A percentile compares a stretch with the other conserved stretches of the same genome.
phyloP scores from a whole-genome alignment of 108 stramenopile species.

The Stephanodiscus triporus region DNA sequence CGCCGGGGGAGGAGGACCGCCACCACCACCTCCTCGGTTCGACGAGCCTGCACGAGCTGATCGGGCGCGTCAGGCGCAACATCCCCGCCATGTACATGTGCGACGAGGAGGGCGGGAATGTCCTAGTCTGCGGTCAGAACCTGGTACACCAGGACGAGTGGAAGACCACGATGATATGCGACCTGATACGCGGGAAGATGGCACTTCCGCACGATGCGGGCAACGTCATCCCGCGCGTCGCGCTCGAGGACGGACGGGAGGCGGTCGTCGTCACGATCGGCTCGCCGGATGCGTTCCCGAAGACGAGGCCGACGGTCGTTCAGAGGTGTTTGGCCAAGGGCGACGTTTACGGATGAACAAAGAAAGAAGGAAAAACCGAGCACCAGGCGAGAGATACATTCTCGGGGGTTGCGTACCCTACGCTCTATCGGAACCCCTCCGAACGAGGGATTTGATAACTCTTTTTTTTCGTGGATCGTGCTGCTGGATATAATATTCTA shows the following conservation, averaged over 20 bases:
- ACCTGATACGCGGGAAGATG: conserved; percentile 19
- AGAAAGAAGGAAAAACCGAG: too few species aligned
- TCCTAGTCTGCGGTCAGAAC: conserved; percentile 25
- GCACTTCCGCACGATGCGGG: too few species aligned
- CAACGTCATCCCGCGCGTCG: conserved; percentile 9
- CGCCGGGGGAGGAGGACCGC: too few species aligned
- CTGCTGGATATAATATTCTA: too few species aligned
- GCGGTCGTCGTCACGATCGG: conserved; percentile 40
- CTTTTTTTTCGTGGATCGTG: too few species aligned
- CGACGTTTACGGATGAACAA: conserved; percentile 36
- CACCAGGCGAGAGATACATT: too few species aligned
- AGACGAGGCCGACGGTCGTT: conserved; percentile 33
- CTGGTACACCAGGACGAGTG: conserved; percentile 20
- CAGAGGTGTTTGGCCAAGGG: conserved; percentile 37
- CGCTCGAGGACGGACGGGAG: conserved; percentile 34
- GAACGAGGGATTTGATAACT: too few species aligned
- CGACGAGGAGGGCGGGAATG: conserved; percentile 36
- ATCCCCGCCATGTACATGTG: conserved; percentile 33
- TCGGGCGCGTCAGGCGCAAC: conserved; percentile 22
- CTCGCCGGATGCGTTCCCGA: conserved; percentile 4
- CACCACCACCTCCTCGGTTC: conserved; percentile 33
- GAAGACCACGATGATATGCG: conserved; percentile 36
- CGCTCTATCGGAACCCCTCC: too few species aligned
- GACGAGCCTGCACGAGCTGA: conserved; percentile 17
- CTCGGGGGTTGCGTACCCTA: too few species aligned